Conservation (phyloP, 2,329 filamentous ascomycete genomes). For the Cladosporium sp. region DNA sequence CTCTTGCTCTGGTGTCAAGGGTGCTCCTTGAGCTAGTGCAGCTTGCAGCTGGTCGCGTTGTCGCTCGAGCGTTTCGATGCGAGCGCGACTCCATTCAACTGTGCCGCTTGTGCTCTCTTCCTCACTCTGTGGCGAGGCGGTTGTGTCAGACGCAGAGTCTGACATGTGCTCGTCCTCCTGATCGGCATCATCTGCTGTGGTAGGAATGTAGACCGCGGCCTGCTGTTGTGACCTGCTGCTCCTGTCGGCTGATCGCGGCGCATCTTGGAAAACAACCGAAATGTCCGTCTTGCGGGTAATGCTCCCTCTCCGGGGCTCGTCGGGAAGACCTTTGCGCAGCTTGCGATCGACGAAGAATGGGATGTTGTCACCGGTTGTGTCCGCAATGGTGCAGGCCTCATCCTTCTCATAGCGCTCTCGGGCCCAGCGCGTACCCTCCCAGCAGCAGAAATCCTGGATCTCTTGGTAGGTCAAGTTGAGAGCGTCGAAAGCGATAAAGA, state of each 20-base stretch:
- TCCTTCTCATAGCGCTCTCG: slow-evolving; percentile 75
- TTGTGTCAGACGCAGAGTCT: slow-evolving; percentile 8
- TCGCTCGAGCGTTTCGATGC: slow-evolving; percentile 21
- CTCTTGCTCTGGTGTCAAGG: slow-evolving; percentile 30
- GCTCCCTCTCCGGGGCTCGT: slow-evolving; percentile 22
- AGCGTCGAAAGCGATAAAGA: slow-evolving; percentile 71
- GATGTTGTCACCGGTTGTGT: slow-evolving; percentile 68
- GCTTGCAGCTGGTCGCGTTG: slow-evolving; percentile 28
- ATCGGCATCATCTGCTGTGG: slow-evolving; percentile 14
- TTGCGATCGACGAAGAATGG: slow-evolving; percentile 51
- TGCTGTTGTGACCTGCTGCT: slow-evolving; percentile 13
- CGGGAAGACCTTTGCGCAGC: slow-evolving; percentile 11
- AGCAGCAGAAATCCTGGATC: slow-evolving; percentile 68
- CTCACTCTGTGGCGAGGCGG: slow-evolving; percentile 6
- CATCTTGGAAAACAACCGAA: slow-evolving; percentile 28
- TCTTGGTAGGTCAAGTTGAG: slow-evolving; percentile 65
- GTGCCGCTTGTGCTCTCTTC: slow-evolving; percentile 17
- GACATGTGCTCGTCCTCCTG: slow-evolving; percentile 17
- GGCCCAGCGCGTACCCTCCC: slow-evolving; percentile 80
- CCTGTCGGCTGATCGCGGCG: slow-evolving; percentile 14
- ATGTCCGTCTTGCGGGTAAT: slow-evolving; percentile 32
- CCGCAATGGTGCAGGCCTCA: slow-evolving; percentile 62
- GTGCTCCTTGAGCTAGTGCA: slow-evolving; percentile 28
- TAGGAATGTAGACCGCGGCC: slow-evolving; percentile 5
- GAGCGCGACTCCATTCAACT: slow-evolving; percentile 21